phyloP scores from a whole-genome alignment of 129 eudicot species.

The Saussurea involucrata region DNA sequence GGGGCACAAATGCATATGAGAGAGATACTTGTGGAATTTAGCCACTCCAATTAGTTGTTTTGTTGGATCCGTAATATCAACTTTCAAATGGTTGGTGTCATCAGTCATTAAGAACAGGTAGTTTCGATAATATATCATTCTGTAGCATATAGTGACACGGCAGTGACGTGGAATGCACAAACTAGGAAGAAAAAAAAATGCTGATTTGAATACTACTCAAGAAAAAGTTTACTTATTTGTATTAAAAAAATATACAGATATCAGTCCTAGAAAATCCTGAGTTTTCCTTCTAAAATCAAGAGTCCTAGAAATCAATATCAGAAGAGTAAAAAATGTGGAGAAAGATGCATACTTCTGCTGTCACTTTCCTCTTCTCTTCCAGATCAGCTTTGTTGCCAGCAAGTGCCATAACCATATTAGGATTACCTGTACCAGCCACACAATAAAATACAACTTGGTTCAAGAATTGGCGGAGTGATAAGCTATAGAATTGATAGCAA shows the following conservation, averaged over 20 bases:
- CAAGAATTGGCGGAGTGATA: background rate
- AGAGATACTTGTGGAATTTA: background rate
- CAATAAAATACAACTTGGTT: background rate
- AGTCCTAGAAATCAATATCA: background rate
- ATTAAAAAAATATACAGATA: background rate
- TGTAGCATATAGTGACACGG: background rate
- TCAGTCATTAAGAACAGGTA: background rate
- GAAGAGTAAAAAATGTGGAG: constrained; percentile 1
- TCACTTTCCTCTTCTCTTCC: constrained; percentile 87
- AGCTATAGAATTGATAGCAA: background rate
- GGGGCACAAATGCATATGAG: background rate
- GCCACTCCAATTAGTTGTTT: background rate
- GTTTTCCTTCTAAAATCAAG: constrained; percentile 3
- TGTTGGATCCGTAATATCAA: background rate
- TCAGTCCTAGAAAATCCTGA: background rate
- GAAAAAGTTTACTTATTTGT: background rate
- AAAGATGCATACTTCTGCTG: constrained; percentile 66
- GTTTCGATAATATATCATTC: background rate
- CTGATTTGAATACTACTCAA: background rate
- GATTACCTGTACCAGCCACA: constrained; percentile 57
- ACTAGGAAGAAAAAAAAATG: background rate
- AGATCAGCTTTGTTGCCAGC: constrained; percentile 95
- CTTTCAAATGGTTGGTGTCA: constrained; percentile 7
- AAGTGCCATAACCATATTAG: constrained; percentile 98
- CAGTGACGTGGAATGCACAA: background rate